phyloP scores from a whole-genome alignment of 139 green algal genomes.

The Chlamydomonas incerta region DNA sequence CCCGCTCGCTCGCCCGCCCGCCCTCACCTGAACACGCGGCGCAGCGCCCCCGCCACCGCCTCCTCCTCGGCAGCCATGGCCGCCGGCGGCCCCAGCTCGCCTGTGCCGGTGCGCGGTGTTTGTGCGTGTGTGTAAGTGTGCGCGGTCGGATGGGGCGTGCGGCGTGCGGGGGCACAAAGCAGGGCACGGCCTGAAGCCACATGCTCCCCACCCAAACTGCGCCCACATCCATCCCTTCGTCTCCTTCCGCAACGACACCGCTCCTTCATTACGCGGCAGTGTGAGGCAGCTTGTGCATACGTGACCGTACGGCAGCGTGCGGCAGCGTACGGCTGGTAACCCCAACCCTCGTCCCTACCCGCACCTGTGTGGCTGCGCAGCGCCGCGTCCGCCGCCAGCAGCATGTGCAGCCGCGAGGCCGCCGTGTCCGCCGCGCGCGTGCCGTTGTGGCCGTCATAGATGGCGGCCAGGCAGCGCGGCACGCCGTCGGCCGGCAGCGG shows the following conservation, averaged over 20 bases:
- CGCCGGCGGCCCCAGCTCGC: neutral
- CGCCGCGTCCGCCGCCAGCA: slow-evolving; percentile 66
- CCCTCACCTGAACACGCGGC: slow-evolving; percentile 4
- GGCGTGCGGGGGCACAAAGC: neutral
- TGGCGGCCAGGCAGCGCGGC: slow-evolving; percentile 65
- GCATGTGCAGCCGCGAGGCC: slow-evolving; percentile 62
- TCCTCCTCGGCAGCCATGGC: slow-evolving; percentile 40
- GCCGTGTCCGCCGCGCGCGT: slow-evolving; percentile 69
- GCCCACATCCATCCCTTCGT: too few relatives aligned
- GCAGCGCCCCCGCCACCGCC: slow-evolving; percentile 33
- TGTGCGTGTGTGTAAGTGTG: too few relatives aligned
- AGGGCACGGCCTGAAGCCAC: neutral
- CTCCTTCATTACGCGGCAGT: too few relatives aligned
- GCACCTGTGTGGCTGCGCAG: slow-evolving; percentile 50
- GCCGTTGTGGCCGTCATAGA: slow-evolving; percentile 86
- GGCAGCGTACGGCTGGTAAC: too few relatives aligned
- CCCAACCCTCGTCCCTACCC: neutral
- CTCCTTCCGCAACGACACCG: too few relatives aligned
- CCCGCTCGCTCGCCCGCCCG: too few relatives aligned
- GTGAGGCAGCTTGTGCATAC: too few relatives aligned
- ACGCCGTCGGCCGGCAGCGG: slow-evolving; percentile 59
- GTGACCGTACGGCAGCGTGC: too few relatives aligned
- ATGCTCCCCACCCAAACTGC: too few relatives aligned
- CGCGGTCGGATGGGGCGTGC: too few relatives aligned
- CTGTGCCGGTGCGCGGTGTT: neutral